A percentile compares a stretch with the other conserved stretches of the same genome.
These are phyloP conservation scores for Aspergillus taichungensis DNA, from an alignment of 495 filamentous ascomycete genomes.

Conservation along the genomic window DNA sequence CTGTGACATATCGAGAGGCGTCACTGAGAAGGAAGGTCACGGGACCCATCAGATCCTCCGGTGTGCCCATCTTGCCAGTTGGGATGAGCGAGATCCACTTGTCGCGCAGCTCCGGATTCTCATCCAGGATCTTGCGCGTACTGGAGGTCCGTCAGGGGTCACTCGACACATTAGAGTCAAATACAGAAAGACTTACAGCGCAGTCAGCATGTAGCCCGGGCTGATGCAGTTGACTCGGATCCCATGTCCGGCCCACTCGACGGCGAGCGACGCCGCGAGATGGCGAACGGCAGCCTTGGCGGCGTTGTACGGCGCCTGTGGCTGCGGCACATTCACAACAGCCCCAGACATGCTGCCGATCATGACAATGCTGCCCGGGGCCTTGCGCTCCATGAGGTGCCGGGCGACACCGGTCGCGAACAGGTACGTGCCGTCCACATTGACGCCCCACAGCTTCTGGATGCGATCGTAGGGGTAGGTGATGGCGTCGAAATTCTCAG, in stretches of 20 bases:
- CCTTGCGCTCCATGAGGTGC: slow-evolving; percentile 77
- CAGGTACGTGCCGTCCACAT: slow-evolving; percentile 88
- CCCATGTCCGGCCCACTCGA: slow-evolving; percentile 78
- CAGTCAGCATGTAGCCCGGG: slow-evolving; percentile 91
- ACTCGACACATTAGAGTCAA: background rate
- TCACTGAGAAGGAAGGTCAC: slow-evolving; percentile 87
- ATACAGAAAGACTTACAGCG: slow-evolving; percentile 46
- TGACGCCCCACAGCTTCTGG: slow-evolving; percentile 87
- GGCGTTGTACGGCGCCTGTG: slow-evolving; percentile 86
- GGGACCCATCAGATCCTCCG: slow-evolving; percentile 87
- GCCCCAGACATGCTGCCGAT: slow-evolving; percentile 91
- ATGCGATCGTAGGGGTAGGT: slow-evolving; percentile 81
- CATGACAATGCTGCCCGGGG: slow-evolving; percentile 79
- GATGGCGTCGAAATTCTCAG: slow-evolving; percentile 88
- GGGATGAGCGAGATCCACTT: slow-evolving; percentile 91
- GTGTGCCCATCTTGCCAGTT: slow-evolving; percentile 83
- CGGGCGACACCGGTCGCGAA: slow-evolving; percentile 79
- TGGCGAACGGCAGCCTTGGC: slow-evolving; percentile 85
- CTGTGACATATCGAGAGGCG: slow-evolving; percentile 78
- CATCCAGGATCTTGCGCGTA: slow-evolving; percentile 87
- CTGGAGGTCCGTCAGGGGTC: slow-evolving; percentile 30
- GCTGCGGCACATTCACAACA: slow-evolving; percentile 92
- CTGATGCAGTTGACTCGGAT: slow-evolving; percentile 90
- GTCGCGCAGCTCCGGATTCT: slow-evolving; percentile 77
- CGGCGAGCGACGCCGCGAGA: slow-evolving; percentile 67